A percentile compares a stretch with the other conserved stretches of the same genome.
Evolutionary conservation across 371 early-diverging fungal species (phyloP).

Genomic region (Capillidium heterosporum): DNA sequence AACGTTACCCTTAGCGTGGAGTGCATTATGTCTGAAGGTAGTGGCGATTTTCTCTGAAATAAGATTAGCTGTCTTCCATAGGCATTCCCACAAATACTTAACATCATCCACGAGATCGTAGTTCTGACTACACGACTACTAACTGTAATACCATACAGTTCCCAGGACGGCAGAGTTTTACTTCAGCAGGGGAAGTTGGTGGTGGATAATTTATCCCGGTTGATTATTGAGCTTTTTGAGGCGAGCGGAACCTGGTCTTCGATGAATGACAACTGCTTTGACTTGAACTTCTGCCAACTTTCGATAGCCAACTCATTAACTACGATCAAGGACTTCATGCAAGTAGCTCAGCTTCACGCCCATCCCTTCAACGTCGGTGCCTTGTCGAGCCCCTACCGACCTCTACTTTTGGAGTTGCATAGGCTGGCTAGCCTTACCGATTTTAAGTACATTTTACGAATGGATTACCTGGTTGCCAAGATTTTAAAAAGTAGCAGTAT

Average conservation of each 20-base stretch:
- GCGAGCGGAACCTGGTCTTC: not conserved
- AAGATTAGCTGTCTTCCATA: not conserved
- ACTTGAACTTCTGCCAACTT: not conserved
- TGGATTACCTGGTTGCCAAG: not conserved
- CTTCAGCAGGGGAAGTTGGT: not conserved
- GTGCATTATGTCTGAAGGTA: not conserved
- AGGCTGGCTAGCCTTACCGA: not conserved
- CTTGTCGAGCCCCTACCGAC: not conserved
- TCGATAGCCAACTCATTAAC: not conserved
- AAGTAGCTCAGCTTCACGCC: not conserved
- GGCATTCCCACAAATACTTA: not conserved
- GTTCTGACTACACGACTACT: not conserved
- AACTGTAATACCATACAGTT: not conserved
- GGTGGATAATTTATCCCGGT: not conserved
- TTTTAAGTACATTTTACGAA: not conserved
- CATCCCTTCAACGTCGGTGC: not conserved
- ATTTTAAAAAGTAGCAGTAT: not conserved
- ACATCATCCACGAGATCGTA: not conserved
- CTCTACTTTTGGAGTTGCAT: not conserved
- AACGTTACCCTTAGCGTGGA: conserved; percentile 1
- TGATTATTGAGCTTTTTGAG: not conserved
- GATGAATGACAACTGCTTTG: not conserved
- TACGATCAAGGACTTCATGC: not conserved
- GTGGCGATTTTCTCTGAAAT: not conserved
- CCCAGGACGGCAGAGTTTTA: not conserved